A percentile compares a stretch with the other conserved stretches of the same genome.
phyloP scores from a whole-genome alignment of 495 filamentous ascomycete genomes.

The Lasiosphaeris hirsuta region DNA sequence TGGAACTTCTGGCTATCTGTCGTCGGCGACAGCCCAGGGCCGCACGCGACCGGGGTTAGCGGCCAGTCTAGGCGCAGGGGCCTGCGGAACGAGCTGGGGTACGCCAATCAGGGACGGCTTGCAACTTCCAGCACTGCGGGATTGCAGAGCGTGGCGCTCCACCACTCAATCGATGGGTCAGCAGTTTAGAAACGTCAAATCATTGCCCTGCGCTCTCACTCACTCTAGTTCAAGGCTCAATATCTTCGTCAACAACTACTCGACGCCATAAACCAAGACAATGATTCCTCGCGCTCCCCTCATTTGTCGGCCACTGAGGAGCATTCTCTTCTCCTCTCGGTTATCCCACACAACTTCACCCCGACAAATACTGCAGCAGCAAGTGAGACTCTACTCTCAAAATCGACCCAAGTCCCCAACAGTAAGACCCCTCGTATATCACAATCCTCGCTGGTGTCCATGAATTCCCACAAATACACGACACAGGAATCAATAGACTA shows the following conservation, averaged over 20 bases:
- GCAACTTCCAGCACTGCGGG: too few species aligned
- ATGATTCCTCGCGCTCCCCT: too few species aligned
- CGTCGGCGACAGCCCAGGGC: slow-evolving; percentile 10
- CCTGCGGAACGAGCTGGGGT: neutral
- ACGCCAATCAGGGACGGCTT: too few species aligned
- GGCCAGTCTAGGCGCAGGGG: neutral
- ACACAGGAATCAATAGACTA: neutral
- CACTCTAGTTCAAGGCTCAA: too few species aligned
- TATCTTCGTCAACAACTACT: too few species aligned
- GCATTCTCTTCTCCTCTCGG: too few species aligned
- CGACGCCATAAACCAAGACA: too few species aligned
- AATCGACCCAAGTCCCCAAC: neutral
- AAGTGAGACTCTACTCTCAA: neutral
- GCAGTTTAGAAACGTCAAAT: too few species aligned
- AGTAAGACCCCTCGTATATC: neutral
- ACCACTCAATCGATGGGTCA: too few species aligned
- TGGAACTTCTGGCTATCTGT: slow-evolving; percentile 27
- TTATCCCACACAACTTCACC: neutral
- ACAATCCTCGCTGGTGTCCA: neutral
- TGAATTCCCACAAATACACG: neutral
- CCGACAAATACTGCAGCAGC: neutral
- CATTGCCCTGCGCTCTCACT: too few species aligned
- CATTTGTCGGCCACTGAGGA: too few species aligned
- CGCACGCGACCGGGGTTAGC: neutral
- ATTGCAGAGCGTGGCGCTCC: too few species aligned